Evolutionary conservation across 257 asterid species (phyloP).

Genomic region (Nicotiana paniculata): DNA sequence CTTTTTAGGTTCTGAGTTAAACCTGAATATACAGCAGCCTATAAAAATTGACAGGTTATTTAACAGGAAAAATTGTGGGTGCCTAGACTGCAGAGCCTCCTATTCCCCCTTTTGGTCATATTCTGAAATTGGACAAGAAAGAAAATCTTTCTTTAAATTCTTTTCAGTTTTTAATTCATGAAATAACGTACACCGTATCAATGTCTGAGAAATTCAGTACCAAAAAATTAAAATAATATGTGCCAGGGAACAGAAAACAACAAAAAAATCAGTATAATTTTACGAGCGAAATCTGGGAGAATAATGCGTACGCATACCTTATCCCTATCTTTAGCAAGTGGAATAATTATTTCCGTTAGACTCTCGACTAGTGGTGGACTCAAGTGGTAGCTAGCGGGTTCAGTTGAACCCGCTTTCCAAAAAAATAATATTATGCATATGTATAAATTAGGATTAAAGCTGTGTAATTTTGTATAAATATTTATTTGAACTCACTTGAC

Average conservation of each 20-base stretch:
- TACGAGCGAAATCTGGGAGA: no score
- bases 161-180: constrained; percentile 11
- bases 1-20: constrained; percentile 14
- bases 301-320: no score
- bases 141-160: constrained; percentile 2
- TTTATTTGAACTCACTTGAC: no score
- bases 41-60: not conserved
- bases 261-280: no score
- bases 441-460: no score
- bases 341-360: no score
- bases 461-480: no score
- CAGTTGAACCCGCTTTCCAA: no score
- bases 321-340: no score
- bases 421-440: no score
- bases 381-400: no score
- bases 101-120: constrained; percentile 15
- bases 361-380: no score
- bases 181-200: constrained; percentile 10
- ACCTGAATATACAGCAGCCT: constrained; percentile 13
- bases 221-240: not conserved
- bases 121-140: constrained; percentile 27
- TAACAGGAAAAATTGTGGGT: constrained; percentile 2
- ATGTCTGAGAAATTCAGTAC: constrained; percentile 20
- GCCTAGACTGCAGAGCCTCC: constrained; percentile 44
- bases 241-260: not conserved